phyloP scores from a whole-genome alignment of 768 basidiomycete species.

The Leucogyrophana mollusca region DNA sequence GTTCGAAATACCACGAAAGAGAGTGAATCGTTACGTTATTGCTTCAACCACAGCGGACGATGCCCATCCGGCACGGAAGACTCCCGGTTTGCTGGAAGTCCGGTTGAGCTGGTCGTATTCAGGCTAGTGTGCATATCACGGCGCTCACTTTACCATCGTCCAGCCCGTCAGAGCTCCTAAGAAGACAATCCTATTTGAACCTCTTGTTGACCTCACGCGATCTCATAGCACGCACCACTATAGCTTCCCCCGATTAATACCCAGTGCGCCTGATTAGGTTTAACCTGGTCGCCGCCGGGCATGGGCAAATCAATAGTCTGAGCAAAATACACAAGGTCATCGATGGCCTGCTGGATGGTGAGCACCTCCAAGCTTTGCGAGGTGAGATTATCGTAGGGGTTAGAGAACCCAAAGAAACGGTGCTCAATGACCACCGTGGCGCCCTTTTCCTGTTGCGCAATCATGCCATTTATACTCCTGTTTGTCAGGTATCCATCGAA shows the following conservation, averaged over 20 bases:
- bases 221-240: conserved; percentile 11
- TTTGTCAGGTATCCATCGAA: conserved; percentile 58
- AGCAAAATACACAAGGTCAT: conserved; percentile 66
- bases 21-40: conserved; percentile 42
- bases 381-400: conserved; percentile 56
- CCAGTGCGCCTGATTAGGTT: conserved; percentile 44
- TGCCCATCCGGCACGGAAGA: conserved; percentile 66
- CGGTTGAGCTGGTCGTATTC: neutral
- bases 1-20: conserved; percentile 2
- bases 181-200: neutral
- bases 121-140: neutral
- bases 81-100: conserved; percentile 50
- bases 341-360: conserved; percentile 66
- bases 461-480: conserved; percentile 54
- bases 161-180: conserved; percentile 30
- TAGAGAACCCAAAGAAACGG: conserved; percentile 66
- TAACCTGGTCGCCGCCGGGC: conserved; percentile 55
- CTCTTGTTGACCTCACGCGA: conserved; percentile 17
- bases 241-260: conserved; percentile 9
- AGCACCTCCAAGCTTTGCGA: conserved; percentile 51
- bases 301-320: conserved; percentile 61
- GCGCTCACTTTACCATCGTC: conserved; percentile 32
- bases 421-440: conserved; percentile 62
- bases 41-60: conserved; percentile 68
- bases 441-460: conserved; percentile 59